phyloP scores from a whole-genome alignment of 2,329 filamentous ascomycete genomes.

The Diplodia intermedia region DNA sequence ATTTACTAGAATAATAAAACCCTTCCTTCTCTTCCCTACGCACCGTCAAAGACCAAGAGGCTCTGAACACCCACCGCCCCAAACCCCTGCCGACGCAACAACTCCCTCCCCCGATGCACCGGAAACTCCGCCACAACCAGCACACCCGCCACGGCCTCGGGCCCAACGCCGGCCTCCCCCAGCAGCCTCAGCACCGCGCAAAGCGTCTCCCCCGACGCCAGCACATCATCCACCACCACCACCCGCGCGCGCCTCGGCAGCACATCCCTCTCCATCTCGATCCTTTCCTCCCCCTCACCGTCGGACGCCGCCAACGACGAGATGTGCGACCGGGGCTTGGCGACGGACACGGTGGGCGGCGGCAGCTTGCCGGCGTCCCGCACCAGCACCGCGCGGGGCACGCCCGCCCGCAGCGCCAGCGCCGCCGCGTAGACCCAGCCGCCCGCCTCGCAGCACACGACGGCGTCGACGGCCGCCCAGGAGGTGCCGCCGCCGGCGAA shows the following conservation, averaged over 20 bases:
- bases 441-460: conserved; percentile 65
- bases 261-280: conserved; percentile 59
- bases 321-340: conserved; percentile 61
- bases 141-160: too few species aligned
- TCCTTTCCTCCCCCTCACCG: conserved; percentile 42
- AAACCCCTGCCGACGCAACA: too few species aligned
- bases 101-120: too few species aligned
- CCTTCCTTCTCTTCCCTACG: too few species aligned
- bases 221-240: conserved; percentile 67
- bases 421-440: conserved; percentile 63
- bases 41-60: conserved; percentile 32
- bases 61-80: conserved; percentile 56
- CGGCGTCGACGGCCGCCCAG: conserved; percentile 55
- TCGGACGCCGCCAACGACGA: conserved; percentile 50
- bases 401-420: conserved; percentile 52
- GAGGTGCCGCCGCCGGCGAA: conserved; percentile 50
- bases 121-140: too few species aligned
- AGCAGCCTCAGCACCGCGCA: conserved; percentile 54
- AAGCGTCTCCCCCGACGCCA: conserved; percentile 64
- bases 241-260: conserved; percentile 53
- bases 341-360: conserved; percentile 59
- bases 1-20: too few species aligned
- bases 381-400: conserved; percentile 59
- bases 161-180: too few species aligned
- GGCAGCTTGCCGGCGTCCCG: conserved; percentile 66